Conservation (phyloP, 2,329 filamentous ascomycete genomes). For the Penicillium decumbens region DNA sequence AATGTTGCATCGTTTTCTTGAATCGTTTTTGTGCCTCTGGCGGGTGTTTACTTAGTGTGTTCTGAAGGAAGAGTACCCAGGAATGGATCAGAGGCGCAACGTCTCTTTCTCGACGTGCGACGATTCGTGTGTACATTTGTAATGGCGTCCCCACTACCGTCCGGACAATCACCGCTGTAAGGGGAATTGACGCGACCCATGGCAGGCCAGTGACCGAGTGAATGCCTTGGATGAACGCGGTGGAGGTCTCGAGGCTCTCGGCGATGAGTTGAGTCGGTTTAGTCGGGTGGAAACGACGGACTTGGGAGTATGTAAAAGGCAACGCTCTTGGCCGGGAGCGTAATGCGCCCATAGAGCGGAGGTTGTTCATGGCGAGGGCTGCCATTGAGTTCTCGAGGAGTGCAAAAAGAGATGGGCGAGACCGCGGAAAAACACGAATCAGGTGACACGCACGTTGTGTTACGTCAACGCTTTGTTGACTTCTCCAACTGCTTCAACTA, state of each 20-base stretch:
- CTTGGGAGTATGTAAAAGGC: conserved; percentile 19
- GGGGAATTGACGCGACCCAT: conserved; percentile 53
- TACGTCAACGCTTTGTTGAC: conserved; percentile 18
- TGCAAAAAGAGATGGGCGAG: not conserved
- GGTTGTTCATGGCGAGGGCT: conserved; percentile 11
- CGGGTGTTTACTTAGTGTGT: not conserved
- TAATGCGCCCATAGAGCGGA: conserved; percentile 6
- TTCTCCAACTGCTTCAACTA: conserved; percentile 12
- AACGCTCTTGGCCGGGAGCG: not conserved
- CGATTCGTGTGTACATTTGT: conserved; percentile 41
- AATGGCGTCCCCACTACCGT: conserved; percentile 46
- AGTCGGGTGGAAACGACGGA: conserved; percentile 51
- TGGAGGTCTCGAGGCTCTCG: conserved; percentile 42
- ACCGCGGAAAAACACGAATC: conserved; percentile 4
- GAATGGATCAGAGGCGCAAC: conserved; percentile 42
- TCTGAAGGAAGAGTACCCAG: conserved; percentile 30
- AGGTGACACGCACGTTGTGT: conserved; percentile 23
- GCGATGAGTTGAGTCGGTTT: conserved; percentile 42
- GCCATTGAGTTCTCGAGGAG: not conserved
- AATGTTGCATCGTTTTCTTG: not conserved
- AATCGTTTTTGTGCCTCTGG: too few relatives aligned
- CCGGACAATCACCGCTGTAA: conserved; percentile 52
- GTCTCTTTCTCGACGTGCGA: conserved; percentile 40
- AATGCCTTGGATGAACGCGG: conserved; percentile 48
- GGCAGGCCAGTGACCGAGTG: conserved; percentile 48